Evolutionary conservation across 2,329 filamentous ascomycete genomes (phyloP).

Genomic region (Fusarium sp.): DNA sequence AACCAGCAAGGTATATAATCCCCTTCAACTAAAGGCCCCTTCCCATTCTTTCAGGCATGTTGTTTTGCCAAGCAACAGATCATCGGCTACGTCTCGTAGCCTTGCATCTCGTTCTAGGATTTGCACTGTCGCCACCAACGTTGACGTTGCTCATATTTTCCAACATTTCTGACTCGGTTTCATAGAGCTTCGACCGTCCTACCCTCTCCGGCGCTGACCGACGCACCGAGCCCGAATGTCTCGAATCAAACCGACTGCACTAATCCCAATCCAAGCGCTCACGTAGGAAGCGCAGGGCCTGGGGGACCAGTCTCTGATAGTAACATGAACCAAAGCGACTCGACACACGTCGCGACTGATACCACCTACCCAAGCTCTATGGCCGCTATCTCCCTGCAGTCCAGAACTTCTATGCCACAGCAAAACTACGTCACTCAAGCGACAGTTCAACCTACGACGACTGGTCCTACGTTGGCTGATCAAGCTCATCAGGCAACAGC

Average conservation of each 20-base stretch:
- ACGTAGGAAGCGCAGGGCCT: conserved; percentile 13
- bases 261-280: conserved; percentile 27
- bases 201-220: conserved; percentile 71
- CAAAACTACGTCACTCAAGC: background rate
- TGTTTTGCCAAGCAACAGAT: background rate
- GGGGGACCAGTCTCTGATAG: conserved; percentile 6
- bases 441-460: background rate
- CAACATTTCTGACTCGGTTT: conserved; percentile 23
- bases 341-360: conserved; percentile 11
- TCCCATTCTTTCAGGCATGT: background rate
- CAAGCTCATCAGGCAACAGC: background rate
- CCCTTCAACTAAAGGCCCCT: background rate
- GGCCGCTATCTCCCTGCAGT: background rate
- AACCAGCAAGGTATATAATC: conserved; percentile 21
- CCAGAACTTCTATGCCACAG: background rate
- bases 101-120: conserved; percentile 3
- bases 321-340: conserved; percentile 14
- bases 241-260: conserved; percentile 49
- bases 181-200: conserved; percentile 52
- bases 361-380: background rate
- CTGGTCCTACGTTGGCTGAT: background rate
- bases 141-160: background rate
- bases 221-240: conserved; percentile 63
- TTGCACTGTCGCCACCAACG: background rate
- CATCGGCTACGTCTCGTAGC: background rate